phyloP scores from a whole-genome alignment of 768 basidiomycete genomes.

The Suillus subaureus region DNA sequence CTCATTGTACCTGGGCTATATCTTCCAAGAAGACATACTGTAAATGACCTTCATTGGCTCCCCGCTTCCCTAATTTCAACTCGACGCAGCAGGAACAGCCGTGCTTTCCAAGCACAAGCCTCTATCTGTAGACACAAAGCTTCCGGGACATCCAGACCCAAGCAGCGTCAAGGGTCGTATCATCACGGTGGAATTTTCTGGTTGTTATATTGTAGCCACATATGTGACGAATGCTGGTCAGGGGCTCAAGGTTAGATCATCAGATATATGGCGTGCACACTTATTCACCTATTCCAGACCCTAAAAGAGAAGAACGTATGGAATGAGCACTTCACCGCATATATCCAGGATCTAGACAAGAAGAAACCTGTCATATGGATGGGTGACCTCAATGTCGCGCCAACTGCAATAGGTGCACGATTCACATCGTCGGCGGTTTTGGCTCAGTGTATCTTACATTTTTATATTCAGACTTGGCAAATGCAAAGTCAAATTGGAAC shows the following conservation, averaged over 20 bases:
- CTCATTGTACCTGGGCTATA: slow-evolving; percentile 76
- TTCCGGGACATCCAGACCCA: slow-evolving; percentile 78
- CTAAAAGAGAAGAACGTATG: slow-evolving; percentile 76
- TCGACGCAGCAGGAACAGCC: slow-evolving; percentile 71
- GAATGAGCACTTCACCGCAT: slow-evolving; percentile 75
- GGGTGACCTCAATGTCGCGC: slow-evolving; percentile 87
- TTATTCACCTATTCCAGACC: slow-evolving; percentile 48
- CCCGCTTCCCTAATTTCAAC: neutral
- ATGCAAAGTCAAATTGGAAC: slow-evolving; percentile 80
- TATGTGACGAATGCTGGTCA: slow-evolving; percentile 86
- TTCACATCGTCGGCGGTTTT: slow-evolving; percentile 2
- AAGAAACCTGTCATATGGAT: slow-evolving; percentile 88
- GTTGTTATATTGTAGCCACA: slow-evolving; percentile 70
- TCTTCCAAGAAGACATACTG: slow-evolving; percentile 80
- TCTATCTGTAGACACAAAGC: slow-evolving; percentile 57
- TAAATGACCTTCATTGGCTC: slow-evolving; percentile 32
- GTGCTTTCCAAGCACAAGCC: slow-evolving; percentile 80
- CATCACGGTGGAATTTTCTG: slow-evolving; percentile 78
- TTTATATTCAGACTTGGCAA: slow-evolving; percentile 57
- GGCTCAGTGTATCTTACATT: slow-evolving; percentile 3
- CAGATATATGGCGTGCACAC: neutral
- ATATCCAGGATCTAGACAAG: slow-evolving; percentile 71
- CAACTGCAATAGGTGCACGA: slow-evolving; percentile 63
- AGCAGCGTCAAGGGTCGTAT: slow-evolving; percentile 72
- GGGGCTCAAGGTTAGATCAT: slow-evolving; percentile 60